phyloP scores from a whole-genome alignment of 345 rosid genomes.

The Excoecaria agallocha region DNA sequence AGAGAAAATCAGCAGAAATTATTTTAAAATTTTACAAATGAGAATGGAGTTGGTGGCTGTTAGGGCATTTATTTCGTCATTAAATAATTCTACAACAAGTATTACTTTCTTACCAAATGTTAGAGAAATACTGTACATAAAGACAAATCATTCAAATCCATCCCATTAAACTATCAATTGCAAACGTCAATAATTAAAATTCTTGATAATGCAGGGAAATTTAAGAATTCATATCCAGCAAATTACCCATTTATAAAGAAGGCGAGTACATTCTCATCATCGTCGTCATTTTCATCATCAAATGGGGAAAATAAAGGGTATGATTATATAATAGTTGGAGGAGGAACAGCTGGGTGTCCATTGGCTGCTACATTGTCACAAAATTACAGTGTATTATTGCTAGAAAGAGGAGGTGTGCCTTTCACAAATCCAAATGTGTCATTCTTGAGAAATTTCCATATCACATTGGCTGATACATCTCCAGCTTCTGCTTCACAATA shows the following conservation, averaged over 20 bases:
- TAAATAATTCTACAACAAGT: background rate
- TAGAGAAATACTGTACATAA: background rate
- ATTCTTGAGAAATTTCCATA: constrained; percentile 71
- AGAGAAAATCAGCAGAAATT: background rate
- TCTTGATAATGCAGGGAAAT: constrained; percentile 11
- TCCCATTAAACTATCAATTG: too few relatives aligned
- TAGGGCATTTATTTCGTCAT: constrained; percentile 3
- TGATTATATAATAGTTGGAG: constrained; percentile 90
- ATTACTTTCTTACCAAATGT: background rate
- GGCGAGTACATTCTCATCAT: constrained; percentile 74
- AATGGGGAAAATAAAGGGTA: constrained; percentile 39
- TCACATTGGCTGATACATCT: constrained; percentile 77
- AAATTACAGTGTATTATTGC: constrained; percentile 70
- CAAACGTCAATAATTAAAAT: too few relatives aligned
- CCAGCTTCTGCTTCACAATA: constrained; percentile 73
- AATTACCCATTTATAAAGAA: constrained; percentile 64
- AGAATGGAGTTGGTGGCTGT: constrained; percentile 12
- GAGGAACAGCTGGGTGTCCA: constrained; percentile 98
- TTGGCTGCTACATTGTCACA: constrained; percentile 83
- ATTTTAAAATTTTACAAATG: background rate
- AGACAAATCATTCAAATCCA: too few relatives aligned
- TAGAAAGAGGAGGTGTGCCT: constrained; percentile 97
- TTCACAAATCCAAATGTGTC: constrained; percentile 86
- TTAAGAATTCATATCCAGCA: background rate
- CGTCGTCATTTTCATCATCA: constrained; percentile 56